A percentile compares a stretch with the other conserved stretches of the same genome.
Conservation (phyloP, 1,284 basidiomycete genomes). For the Puccinia horiana region DNA sequence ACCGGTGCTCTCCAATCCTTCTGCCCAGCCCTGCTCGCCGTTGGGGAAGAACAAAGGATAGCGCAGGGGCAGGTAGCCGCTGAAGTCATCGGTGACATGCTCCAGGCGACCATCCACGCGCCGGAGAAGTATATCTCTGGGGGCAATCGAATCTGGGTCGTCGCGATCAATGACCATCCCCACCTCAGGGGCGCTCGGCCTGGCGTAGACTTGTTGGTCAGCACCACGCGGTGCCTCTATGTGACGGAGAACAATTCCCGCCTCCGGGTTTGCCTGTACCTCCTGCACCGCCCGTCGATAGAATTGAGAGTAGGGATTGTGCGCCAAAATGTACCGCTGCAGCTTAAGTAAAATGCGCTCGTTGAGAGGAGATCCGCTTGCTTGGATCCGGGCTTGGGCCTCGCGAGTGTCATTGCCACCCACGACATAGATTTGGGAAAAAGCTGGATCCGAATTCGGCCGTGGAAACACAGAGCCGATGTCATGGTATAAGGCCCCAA, state of each 20-base stretch:
- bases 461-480: neutral
- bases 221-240: neutral
- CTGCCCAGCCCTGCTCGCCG: slow-evolving; percentile 15
- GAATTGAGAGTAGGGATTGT: slow-evolving; percentile 1
- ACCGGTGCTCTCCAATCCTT: neutral
- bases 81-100: neutral
- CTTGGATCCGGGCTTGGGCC: neutral
- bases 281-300: neutral
- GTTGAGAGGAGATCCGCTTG: neutral
- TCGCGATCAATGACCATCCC: neutral
- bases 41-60: slow-evolving; percentile 14
- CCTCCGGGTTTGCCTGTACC: neutral
- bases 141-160: neutral
- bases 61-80: slow-evolving; percentile 13
- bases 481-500: neutral
- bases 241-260: neutral
- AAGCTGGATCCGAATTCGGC: neutral
- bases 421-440: slow-evolving; percentile 23
- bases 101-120: neutral
- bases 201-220: neutral
- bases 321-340: neutral
- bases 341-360: neutral
- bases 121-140: neutral
- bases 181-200: neutral
- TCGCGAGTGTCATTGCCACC: neutral